Base-by-base conservation (phyloP, 495 filamentous ascomycete genomes). In the Amorphotheca resinae region DNA sequence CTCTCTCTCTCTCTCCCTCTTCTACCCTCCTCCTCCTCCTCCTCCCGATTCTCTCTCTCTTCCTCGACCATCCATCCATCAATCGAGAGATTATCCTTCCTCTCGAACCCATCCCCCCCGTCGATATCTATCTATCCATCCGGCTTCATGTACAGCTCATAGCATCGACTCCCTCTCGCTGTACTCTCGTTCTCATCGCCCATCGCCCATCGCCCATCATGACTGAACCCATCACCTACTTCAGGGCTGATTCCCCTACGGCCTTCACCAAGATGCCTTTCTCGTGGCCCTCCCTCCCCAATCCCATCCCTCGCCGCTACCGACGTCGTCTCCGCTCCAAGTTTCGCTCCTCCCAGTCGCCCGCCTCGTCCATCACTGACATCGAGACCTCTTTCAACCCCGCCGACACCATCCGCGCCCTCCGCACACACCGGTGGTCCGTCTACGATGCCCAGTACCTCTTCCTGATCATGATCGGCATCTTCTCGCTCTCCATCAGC, bases 371-470 rank as follows among this genome's bases (percentile, higher is more conserved):
- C 40, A 71, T 96, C 57, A 69, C 85, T 30, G 68, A 70, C n/a
- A 63, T 95, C 33, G 69, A 91, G 55, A 91, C 80, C 1, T 94
- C 87, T 21, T 82, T 84, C 59, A 81, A 79, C 34, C 78, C 84
- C 18, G 58, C 63, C 46, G 82, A 86, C 55, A 84, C 84, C 4
- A 61, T 94, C 36, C 69, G 72, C 20, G 71, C 78, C 14, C 66
- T 96, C 37, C 77, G 79, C 42, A 65, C 69, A 35, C 80, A 89
- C 56, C 75, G 71, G 41, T 96, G 88, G 89, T 82, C 79, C 2
- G 62, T 77, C 45, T 86, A 87, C 61, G 89, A 96, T 64, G 74
- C 78, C 39, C 89, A 95, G 58, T 87, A 96, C 55, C 54, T 89
- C 16, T 59, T 89, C 18, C 58, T 91, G 22, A 67, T 82, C 34